These are phyloP conservation scores for Gynochthodes officinalis DNA, from an alignment of 257 asterid species.

Conservation along the genomic window DNA sequence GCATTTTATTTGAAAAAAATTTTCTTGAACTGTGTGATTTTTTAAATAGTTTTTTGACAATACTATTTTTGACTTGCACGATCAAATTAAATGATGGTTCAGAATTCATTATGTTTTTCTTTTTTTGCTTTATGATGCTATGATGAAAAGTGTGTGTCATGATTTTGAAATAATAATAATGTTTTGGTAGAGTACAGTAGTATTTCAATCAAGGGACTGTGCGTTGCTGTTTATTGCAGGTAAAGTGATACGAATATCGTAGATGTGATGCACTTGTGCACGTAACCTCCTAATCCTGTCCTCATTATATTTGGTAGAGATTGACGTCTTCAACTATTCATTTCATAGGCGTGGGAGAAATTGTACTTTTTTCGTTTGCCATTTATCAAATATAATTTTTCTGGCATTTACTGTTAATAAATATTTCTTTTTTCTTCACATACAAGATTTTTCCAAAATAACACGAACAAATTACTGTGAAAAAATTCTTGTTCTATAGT, in stretches of 20 bases:
- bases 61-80: background rate
- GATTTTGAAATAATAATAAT: conserved; percentile 9
- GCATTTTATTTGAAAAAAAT: no score
- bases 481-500: no score
- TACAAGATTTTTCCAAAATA: no score
- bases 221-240: conserved; percentile 24
- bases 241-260: conserved; percentile 22
- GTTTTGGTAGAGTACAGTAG: conserved; percentile 16
- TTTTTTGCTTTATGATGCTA: background rate
- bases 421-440: background rate
- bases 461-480: no score
- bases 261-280: conserved; percentile 30
- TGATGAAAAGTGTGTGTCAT: no score
- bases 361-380: background rate
- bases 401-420: background rate
- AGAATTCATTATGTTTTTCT: no score
- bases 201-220: conserved; percentile 27
- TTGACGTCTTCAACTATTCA: conserved; percentile 7
- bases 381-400: background rate
- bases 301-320: conserved; percentile 15
- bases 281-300: conserved; percentile 31
- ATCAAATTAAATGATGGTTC: background rate
- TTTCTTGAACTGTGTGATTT: no score
- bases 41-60: no score
- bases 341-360: background rate